phyloP scores from a whole-genome alignment of 805 yeast species.

The Pichia californica region DNA sequence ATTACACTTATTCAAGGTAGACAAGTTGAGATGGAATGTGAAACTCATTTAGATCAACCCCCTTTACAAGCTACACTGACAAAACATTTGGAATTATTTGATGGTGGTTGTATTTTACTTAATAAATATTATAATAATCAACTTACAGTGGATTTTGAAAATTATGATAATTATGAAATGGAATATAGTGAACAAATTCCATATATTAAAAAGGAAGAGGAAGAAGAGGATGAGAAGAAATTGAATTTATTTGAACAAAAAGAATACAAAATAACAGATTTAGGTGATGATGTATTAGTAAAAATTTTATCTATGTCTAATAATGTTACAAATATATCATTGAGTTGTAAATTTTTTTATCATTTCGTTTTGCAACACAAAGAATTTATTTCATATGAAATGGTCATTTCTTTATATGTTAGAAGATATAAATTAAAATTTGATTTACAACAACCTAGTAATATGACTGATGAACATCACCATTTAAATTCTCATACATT shows the following conservation, averaged over 20 bases:
- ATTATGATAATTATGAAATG: background rate
- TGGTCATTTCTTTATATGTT: conserved; percentile 1
- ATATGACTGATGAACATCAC: conserved; percentile 10
- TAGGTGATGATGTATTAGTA: conserved; percentile 15
- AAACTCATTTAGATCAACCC: background rate
- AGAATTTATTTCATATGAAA: conserved; percentile 7
- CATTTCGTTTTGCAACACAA: conserved; percentile 10
- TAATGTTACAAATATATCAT: conserved; percentile 7
- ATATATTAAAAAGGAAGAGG: background rate
- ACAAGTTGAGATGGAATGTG: background rate
- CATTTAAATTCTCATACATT: conserved; percentile 9
- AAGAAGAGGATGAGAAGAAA: background rate
- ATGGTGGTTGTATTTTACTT: conserved; percentile 8
- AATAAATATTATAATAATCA: conserved; percentile 2
- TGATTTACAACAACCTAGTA: background rate
- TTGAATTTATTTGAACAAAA: too few relatives aligned
- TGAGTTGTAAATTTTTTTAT: conserved; percentile 8
- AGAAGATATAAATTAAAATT: background rate
- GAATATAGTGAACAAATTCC: background rate
- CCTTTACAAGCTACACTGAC: conserved; percentile 3
- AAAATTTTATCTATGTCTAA: conserved; percentile 11
- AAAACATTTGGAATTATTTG: conserved; percentile 1
- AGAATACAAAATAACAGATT: conserved; percentile 1
- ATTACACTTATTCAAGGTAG: conserved; percentile 2
- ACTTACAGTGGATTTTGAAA: background rate